Conservation (phyloP, 1,284 basidiomycete genomes). For the Hemileia vastatrix region DNA sequence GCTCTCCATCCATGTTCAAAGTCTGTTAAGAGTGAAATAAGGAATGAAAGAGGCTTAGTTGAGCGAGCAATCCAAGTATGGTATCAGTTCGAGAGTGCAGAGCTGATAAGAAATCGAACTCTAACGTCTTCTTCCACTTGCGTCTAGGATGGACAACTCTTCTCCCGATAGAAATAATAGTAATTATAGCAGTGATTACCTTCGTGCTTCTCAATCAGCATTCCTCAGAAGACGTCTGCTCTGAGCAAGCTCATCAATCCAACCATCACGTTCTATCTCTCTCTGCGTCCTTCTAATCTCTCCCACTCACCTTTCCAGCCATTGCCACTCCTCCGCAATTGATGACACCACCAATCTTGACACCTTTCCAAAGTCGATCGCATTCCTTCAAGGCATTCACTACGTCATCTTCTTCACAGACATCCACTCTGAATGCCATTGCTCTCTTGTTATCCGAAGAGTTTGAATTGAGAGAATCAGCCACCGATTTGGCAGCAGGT, state of each 20-base stretch:
- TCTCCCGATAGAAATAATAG: background rate
- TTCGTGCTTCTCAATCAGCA: background rate
- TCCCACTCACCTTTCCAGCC: conserved; percentile 37
- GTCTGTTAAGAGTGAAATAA: conserved; percentile 23
- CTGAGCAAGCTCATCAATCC: background rate
- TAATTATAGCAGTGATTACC: background rate
- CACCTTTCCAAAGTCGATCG: conserved; percentile 30
- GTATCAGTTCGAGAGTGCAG: no score
- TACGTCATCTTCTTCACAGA: conserved; percentile 36
- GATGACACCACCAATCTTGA: conserved; percentile 40
- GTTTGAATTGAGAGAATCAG: conserved; percentile 16
- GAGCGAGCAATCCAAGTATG: no score
- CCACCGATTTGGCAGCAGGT: conserved; percentile 23
- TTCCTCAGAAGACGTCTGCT: background rate
- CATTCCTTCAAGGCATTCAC: conserved; percentile 29
- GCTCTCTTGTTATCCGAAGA: conserved; percentile 24
- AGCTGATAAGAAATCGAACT: no score
- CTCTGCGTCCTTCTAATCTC: background rate
- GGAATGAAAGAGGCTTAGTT: background rate
- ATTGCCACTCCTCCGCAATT: conserved; percentile 44
- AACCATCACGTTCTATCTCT: background rate
- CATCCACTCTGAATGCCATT: conserved; percentile 35
- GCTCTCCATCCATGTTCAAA: conserved; percentile 36
- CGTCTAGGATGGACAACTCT: no score
- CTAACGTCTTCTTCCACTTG: no score